Base-by-base conservation (phyloP, 768 basidiomycete genomes). In the Tylopilus sp. region DNA sequence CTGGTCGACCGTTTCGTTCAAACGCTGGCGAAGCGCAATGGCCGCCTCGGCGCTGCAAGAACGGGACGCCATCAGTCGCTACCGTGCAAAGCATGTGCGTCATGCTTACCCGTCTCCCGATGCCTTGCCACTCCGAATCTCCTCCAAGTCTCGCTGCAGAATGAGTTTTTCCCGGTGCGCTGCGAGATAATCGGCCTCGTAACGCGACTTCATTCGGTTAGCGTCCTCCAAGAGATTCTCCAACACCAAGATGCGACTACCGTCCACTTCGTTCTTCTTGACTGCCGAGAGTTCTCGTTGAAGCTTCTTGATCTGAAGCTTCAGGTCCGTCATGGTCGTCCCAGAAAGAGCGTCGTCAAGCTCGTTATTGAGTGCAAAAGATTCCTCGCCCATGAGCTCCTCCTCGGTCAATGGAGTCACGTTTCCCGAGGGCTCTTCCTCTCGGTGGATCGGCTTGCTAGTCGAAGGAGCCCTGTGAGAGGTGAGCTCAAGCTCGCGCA, bases 151-250 rank as follows among this genome's bases (percentile, higher is more conserved):
- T 36, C 84, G 81, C 64, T 91, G 85, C 29, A 96, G 68, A 4
- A 88, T 77, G 29, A 96, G 76, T 65, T 87, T 88, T 69, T 89
- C 89, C 34, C 92, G 77, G 66, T 96, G 93, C 16, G 85, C 84
- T 2, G 84, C 77, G 13, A 98, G 75, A 66, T 94, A 97, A 63
- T 97, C 93, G 19, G 76, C 73, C 69, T 98, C 93, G 62, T 96
- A 96, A 28, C 92, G 79, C 28, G 81, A 77, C 76, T 96, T 96
- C 85, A 90, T 87, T 57, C 89, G 77, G 56, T 87, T 95, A 26
- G 94, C 90, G 59, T 98, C 95, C 47, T 93, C 91, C 50, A 98
- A 73, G 50, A 96, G 73, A 63, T 92, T 94, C 72, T 98, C 92
- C 25, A 97, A 74, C n/a, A 96, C 90, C 17, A 93, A 67, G 6